phyloP scores from a whole-genome alignment of 768 basidiomycete species.

The Leccinellum albellum region DNA sequence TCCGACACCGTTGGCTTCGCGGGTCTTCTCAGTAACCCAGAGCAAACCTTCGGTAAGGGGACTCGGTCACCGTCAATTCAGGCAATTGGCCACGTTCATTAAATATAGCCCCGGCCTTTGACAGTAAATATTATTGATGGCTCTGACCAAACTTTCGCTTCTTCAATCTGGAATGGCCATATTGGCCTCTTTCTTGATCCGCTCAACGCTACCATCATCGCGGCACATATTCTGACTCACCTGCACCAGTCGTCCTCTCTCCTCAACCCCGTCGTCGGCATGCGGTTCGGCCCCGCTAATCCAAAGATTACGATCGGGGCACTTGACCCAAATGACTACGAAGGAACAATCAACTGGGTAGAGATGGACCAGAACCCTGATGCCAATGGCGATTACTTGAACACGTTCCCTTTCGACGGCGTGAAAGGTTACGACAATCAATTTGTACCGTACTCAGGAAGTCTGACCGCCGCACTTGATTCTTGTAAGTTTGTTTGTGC shows the following conservation, averaged over 20 bases:
- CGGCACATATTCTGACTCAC: conserved; percentile 15
- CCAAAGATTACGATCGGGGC: conserved; percentile 32
- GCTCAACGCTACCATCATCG: conserved; percentile 9
- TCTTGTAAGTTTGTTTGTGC: conserved; percentile 16
- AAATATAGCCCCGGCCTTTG: background rate
- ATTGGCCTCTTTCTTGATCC: conserved; percentile 27
- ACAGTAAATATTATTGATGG: conserved; percentile 25
- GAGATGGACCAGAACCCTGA: conserved; percentile 18
- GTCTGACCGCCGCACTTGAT: conserved; percentile 21
- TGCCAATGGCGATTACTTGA: conserved; percentile 12
- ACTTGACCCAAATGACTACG: conserved; percentile 29
- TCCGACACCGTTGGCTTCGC: conserved; percentile 20
- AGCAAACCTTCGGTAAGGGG: conserved; percentile 17
- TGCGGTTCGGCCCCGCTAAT: conserved; percentile 28
- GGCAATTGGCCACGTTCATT: background rate
- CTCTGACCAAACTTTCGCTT: conserved; percentile 3
- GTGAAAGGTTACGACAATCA: conserved; percentile 29
- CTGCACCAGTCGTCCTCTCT: conserved; percentile 21
- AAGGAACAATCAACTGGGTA: conserved; percentile 31
- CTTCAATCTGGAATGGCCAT: conserved; percentile 17
- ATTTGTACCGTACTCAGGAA: conserved; percentile 18
- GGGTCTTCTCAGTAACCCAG: conserved; percentile 13
- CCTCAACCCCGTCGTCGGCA: conserved; percentile 30
- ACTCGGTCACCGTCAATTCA: background rate
- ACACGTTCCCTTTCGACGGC: conserved; percentile 24